Conservation (phyloP, 179 eudicot genomes). For the Corrigiola litoralis region DNA sequence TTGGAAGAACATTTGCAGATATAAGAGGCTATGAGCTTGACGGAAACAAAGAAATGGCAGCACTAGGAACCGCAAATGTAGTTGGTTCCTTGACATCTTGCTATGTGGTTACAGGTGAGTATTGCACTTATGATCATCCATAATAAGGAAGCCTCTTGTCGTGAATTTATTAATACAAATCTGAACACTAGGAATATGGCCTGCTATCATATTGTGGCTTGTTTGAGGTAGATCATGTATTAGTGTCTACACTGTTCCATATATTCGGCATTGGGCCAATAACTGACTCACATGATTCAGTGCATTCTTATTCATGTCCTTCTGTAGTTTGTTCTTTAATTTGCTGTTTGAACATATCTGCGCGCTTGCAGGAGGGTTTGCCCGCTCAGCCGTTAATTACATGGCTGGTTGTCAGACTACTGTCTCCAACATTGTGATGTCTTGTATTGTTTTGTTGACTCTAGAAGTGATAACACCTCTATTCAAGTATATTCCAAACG, state of each 20-base stretch:
- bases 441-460: slow-evolving; percentile 47
- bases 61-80: slow-evolving; percentile 58
- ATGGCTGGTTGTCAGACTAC: slow-evolving; percentile 64
- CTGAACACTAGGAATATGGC: neutral
- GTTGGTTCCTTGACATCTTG: slow-evolving; percentile 70
- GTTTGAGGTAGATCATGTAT: neutral
- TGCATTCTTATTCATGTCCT: neutral
- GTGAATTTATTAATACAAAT: too few species aligned
- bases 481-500: slow-evolving; percentile 56
- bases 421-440: slow-evolving; percentile 70
- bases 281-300: neutral
- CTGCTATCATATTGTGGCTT: neutral
- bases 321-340: neutral
- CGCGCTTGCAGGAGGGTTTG: slow-evolving; percentile 69
- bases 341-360: neutral
- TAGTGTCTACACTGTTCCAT: neutral
- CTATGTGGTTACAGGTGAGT: slow-evolving; percentile 60
- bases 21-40: slow-evolving; percentile 62
- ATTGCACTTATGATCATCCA: too few species aligned
- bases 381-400: slow-evolving; percentile 65
- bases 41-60: slow-evolving; percentile 80
- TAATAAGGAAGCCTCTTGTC: too few species aligned
- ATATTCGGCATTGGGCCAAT: neutral
- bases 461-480: slow-evolving; percentile 51
- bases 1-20: slow-evolving; percentile 70